A percentile compares a stretch with the other conserved stretches of the same genome.
Evolutionary conservation across 73 alveolate genomes (phyloP).

Genomic region (Vitrella brassicaformis): DNA sequence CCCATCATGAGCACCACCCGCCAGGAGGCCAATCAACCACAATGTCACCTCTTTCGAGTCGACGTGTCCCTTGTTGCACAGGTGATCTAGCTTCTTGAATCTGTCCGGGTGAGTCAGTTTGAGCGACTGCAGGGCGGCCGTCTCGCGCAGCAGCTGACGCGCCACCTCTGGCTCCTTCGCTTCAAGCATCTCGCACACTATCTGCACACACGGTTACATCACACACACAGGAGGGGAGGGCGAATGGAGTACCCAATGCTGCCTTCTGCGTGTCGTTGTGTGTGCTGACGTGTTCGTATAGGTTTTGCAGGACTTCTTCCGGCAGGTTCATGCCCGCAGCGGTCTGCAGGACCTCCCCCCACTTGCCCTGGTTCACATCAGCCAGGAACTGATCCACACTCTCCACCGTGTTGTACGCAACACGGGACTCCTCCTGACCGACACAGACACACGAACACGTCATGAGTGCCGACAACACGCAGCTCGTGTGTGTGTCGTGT

Average conservation of each 20-base stretch:
- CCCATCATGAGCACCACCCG: no score
- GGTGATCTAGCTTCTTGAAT: background rate
- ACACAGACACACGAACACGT: background rate
- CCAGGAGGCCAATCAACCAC: background rate
- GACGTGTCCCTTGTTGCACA: background rate
- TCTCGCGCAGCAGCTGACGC: constrained; percentile 9
- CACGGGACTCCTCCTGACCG: constrained; percentile 20
- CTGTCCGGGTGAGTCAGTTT: no score
- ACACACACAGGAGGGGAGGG: background rate
- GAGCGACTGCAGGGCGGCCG: background rate
- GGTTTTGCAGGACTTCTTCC: constrained; percentile 12
- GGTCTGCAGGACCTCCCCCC: background rate
- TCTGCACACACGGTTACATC: constrained; percentile 1
- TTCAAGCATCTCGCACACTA: constrained; percentile 30
- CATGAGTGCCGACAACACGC: background rate
- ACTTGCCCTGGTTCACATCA: constrained; percentile 17
- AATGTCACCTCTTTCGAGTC: background rate
- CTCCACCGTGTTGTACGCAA: constrained; percentile 28
- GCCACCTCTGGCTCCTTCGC: constrained; percentile 21
- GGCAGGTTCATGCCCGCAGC: constrained; percentile 3
- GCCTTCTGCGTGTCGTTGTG: background rate
- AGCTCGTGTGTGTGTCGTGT: background rate
- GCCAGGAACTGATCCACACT: constrained; percentile 18
- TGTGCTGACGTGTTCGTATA: constrained; percentile 15
- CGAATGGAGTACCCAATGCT: background rate